These are phyloP conservation scores for Hanseniaspora opuntiae DNA, from an alignment of 805 yeast species.

Conservation along the genomic window DNA sequence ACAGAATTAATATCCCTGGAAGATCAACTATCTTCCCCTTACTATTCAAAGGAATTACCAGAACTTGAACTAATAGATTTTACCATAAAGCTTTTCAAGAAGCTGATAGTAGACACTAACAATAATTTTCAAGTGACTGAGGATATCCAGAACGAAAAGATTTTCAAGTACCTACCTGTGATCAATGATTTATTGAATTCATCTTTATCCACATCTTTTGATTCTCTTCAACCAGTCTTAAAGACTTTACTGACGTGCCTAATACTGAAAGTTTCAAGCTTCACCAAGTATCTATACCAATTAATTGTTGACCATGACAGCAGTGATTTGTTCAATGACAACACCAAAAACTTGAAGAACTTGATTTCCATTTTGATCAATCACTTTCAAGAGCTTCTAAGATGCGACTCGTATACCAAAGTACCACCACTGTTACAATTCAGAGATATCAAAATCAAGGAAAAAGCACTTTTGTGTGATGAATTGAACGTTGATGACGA, in stretches of 20 bases:
- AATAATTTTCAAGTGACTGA: constrained; percentile 2
- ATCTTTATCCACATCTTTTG: neutral
- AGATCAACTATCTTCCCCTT: constrained; percentile 7
- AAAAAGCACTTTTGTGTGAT: neutral
- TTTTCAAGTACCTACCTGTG: constrained; percentile 7
- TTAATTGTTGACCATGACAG: neutral
- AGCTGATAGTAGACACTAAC: constrained; percentile 2
- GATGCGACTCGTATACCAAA: constrained; percentile 5
- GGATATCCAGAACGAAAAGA: constrained; percentile 4
- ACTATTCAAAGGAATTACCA: constrained; percentile 7
- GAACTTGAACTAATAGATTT: constrained; percentile 4
- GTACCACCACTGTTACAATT: constrained; percentile 2
- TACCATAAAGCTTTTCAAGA: neutral
- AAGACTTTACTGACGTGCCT: neutral
- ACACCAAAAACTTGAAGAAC: constrained; percentile 1
- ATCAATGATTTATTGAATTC: constrained; percentile 9
- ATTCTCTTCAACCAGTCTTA: neutral
- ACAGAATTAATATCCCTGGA: constrained; percentile 7
- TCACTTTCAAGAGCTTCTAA: constrained; percentile 5
- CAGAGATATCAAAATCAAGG: neutral
- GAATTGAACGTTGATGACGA: constrained; percentile 7
- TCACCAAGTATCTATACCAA: neutral
- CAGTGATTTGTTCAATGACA: constrained; percentile 1
- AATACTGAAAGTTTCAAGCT: neutral
- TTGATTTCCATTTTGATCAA: constrained; percentile 1